A percentile compares a stretch with the other conserved stretches of the same genome.
Conservation (phyloP, 495 filamentous ascomycete genomes). For the Thermothielavioides terrestris region DNA sequence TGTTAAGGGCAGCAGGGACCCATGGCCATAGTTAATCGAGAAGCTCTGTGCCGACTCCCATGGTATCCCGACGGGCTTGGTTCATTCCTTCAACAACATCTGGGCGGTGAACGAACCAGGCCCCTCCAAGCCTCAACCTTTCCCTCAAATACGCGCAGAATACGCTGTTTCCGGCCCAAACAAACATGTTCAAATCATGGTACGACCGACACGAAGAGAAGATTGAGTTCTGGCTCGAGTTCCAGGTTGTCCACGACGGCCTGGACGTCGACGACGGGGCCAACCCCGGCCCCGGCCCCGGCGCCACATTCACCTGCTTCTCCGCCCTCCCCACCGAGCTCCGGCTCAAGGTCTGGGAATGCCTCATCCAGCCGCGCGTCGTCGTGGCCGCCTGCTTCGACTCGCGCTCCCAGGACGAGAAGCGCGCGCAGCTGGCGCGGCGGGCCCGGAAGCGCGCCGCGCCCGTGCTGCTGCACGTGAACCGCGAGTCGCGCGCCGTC, state of each 20-base stretch:
- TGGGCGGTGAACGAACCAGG: not conserved
- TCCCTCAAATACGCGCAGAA: too few relatives aligned
- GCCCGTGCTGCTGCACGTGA: slow-evolving; percentile 33
- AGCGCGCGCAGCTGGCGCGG: slow-evolving; percentile 10
- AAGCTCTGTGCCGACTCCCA: too few relatives aligned
- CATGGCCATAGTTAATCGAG: too few relatives aligned
- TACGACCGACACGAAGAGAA: slow-evolving; percentile 10
- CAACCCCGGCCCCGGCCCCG: not conserved
- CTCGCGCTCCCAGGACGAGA: slow-evolving; percentile 9
- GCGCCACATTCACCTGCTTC: slow-evolving; percentile 30
- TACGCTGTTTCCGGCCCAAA: not conserved
- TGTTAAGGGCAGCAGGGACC: too few relatives aligned
- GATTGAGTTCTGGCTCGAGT: slow-evolving; percentile 30
- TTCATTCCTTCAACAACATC: not conserved
- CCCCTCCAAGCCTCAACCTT: too few relatives aligned
- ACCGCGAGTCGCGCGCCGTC: slow-evolving; percentile 33
- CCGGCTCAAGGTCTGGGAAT: slow-evolving; percentile 39
- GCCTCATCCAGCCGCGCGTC: slow-evolving; percentile 32
- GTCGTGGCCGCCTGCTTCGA: slow-evolving; percentile 28
- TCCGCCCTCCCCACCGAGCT: slow-evolving; percentile 36
- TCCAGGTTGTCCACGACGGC: slow-evolving; percentile 31
- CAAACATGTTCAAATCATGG: slow-evolving; percentile 11
- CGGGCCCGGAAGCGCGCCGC: slow-evolving; percentile 15
- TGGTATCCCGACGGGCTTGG: too few relatives aligned
- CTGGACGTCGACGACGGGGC: slow-evolving; percentile 9